Evolutionary conservation across 1,284 basidiomycete species (phyloP).

Genomic region (Amylostereum areolatum): DNA sequence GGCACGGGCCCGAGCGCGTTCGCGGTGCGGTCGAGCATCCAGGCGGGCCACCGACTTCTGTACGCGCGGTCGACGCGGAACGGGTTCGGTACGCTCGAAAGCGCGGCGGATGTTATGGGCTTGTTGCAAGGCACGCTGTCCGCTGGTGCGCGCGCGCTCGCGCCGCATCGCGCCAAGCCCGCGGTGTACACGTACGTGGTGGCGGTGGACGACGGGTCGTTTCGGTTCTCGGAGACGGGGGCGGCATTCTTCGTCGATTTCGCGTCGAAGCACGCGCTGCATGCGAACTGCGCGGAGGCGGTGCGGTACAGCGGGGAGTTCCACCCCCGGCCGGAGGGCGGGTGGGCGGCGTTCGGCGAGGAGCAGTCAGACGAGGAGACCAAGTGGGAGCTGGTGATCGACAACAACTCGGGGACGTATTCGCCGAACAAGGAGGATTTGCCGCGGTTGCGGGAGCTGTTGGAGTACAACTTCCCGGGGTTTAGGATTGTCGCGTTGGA

Average conservation of each 20-base stretch:
- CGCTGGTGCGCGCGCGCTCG: conserved; percentile 16
- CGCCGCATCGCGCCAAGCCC: conserved; percentile 59
- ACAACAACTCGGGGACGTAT: conserved; percentile 76
- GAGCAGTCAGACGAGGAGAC: conserved; percentile 43
- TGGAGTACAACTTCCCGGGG: conserved; percentile 68
- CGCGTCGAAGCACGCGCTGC: conserved; percentile 58
- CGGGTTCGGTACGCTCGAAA: conserved; percentile 52
- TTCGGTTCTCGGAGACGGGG: conserved; percentile 75
- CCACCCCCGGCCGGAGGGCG: conserved; percentile 64
- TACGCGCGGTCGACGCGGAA: conserved; percentile 64
- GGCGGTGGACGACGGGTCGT: conserved; percentile 59
- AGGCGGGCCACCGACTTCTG: conserved; percentile 66
- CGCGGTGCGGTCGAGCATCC: conserved; percentile 60
- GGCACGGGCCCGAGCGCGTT: conserved; percentile 47
- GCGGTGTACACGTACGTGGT: conserved; percentile 77
- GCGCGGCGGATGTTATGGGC: conserved; percentile 37
- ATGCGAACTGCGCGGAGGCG: conserved; percentile 32
- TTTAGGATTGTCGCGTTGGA: conserved; percentile 51
- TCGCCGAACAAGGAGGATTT: conserved; percentile 56
- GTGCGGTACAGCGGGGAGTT: conserved; percentile 75
- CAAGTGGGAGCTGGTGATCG: conserved; percentile 69
- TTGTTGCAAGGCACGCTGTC: conserved; percentile 39
- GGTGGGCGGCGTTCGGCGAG: conserved; percentile 61
- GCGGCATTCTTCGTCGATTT: conserved; percentile 79
- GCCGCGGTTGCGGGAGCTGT: conserved; percentile 44